A percentile compares a stretch with the other conserved stretches of the same genome.
These are phyloP conservation scores for Metahyphopichia silvanorum DNA, from an alignment of 805 yeast species.

Conservation along the genomic window DNA sequence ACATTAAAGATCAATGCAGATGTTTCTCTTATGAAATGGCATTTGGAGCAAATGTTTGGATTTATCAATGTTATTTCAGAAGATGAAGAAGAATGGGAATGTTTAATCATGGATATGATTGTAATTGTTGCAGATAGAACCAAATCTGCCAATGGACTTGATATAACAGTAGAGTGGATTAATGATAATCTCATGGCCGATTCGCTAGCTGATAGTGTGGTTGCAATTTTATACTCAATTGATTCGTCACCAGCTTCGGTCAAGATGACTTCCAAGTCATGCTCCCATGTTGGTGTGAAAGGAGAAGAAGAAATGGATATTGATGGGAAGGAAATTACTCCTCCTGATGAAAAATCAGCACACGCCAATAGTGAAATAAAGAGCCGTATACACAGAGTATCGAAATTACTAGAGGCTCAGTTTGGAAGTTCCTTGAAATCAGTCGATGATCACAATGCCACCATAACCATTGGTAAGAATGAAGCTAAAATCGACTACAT, in stretches of 20 bases:
- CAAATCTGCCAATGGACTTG: conserved; percentile 20
- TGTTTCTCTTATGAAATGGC: conserved; percentile 80
- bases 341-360: conserved; percentile 13
- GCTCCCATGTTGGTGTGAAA: conserved; percentile 29
- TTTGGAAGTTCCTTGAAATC: conserved; percentile 72
- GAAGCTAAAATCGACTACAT: conserved; percentile 67
- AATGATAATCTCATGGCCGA: conserved; percentile 81
- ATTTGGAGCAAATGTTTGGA: conserved; percentile 94
- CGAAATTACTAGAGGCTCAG: conserved; percentile 70
- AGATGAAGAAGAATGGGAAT: conserved; percentile 44
- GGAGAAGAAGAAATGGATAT: conserved; percentile 12
- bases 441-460: conserved; percentile 45
- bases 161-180: conserved; percentile 81
- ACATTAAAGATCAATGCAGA: conserved; percentile 76
- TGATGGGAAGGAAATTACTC: conserved; percentile 7
- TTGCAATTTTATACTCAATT: conserved; percentile 86
- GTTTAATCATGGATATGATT: conserved; percentile 45
- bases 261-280: conserved; percentile 67
- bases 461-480: conserved; percentile 68
- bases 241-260: conserved; percentile 96
- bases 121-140: conserved; percentile 40
- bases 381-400: conserved; percentile 46
- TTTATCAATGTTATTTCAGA: conserved; percentile 62
- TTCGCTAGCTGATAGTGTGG: conserved; percentile 88
- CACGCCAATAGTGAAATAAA: conserved; percentile 25